Evolutionary conservation across 495 filamentous ascomycete genomes (phyloP).

Genomic region (Aspergillus haitiensis): DNA sequence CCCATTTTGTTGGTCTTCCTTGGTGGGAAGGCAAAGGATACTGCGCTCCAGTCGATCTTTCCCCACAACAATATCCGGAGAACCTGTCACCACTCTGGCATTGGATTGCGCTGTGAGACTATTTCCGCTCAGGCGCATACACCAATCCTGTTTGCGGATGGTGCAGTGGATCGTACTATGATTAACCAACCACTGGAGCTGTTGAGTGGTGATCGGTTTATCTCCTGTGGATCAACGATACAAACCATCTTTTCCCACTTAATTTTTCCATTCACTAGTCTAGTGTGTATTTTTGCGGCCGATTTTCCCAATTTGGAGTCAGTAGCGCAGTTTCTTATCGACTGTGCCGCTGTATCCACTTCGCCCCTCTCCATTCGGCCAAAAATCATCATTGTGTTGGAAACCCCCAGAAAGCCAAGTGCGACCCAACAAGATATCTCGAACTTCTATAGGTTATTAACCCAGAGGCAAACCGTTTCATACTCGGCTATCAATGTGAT

Average conservation of each 20-base stretch:
- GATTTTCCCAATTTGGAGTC: conserved; percentile 11
- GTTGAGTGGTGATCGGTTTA: conserved; percentile 14
- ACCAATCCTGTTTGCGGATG: conserved; percentile 26
- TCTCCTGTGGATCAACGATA: conserved; percentile 10
- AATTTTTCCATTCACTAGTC: conserved; percentile 28
- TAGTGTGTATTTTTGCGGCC: conserved; percentile 28
- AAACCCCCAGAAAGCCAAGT: neutral
- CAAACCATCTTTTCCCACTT: conserved; percentile 20
- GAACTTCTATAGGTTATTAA: conserved; percentile 11
- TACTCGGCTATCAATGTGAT: conserved; percentile 2
- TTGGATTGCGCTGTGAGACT: conserved; percentile 24
- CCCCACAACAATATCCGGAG: conserved; percentile 28
- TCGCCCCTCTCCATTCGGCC: conserved; percentile 14
- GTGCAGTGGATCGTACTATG: conserved; percentile 2
- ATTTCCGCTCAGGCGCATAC: conserved; percentile 8
- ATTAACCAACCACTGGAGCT: conserved; percentile 11
- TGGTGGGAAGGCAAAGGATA: conserved; percentile 17
- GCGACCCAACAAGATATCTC: neutral
- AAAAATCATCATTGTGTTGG: conserved; percentile 18
- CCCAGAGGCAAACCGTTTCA: neutral
- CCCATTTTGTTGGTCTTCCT: conserved; percentile 28
- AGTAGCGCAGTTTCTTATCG: conserved; percentile 16
- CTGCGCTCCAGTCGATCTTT: conserved; percentile 22
- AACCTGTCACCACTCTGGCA: conserved; percentile 10
- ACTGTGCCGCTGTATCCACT: conserved; percentile 11